Evolutionary conservation across 305 asterid genomes (phyloP), one percentile per base, ranked within the genome.

Genomic region (Solanum hybrid): DNA sequence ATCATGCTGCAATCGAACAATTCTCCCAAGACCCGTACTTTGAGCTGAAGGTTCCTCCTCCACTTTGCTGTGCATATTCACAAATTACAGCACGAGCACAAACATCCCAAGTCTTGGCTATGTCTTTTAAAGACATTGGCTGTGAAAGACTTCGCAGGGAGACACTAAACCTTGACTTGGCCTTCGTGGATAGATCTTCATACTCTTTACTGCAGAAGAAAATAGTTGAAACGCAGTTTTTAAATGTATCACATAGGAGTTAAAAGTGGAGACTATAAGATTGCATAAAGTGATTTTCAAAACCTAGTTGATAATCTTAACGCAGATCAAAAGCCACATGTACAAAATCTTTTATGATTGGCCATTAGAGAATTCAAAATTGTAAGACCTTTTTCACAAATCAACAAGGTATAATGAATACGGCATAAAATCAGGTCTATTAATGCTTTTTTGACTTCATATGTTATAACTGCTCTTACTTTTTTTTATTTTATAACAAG

Each of bases 41-140:
- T 5, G 99, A 96, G 94, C 98, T 96, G 94, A 97, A 97, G 92
- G 93, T 96, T 85, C 99, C 99, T 38, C 99, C 99, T 1, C 99
- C 98, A 41, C 95, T 94, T 90, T 92, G 95, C 93, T 96, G 96
- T 2, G 96, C 98, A 80, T 92, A 94, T 91, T 96, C 99, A 0
- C 95, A 94, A 86, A 96, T 94, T 82, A 96, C 96, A 14, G 95
- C 95, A 39, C 98, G 98, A 68, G 98, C 98, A 89, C 99, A 96
- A 51, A 90, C 89, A 92, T 96, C 99, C 99, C 99, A 97, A 75
- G 99, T 96, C 92, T 92, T 95, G 80, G 98, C 99, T 85, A 97
- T 97, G 26, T 96, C 98, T 80, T 92, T 93, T 8, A 97, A 95
- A 13, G 98, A 93, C 98, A 97, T 95, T 0, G 99, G 99, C 79